Evolutionary conservation across 2,329 filamentous ascomycete genomes (phyloP), one percentile per base, ranked within the genome.

Genomic region (Paecilomyces dactylethromorphus): DNA sequence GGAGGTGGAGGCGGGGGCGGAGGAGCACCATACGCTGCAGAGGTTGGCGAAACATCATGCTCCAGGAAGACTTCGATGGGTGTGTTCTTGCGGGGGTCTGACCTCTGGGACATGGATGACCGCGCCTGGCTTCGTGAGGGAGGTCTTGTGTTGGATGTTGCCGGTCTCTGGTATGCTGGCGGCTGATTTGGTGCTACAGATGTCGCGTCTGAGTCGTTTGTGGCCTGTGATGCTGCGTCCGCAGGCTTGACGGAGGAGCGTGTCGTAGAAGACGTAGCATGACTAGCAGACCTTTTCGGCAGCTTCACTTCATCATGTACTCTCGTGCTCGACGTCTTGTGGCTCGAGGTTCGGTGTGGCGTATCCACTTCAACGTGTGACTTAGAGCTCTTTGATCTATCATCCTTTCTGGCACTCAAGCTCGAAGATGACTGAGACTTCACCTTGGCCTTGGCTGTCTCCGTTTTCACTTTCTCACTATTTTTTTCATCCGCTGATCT

Each of bases 1-100:
- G 91, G 84, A 0, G 89, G 87, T 0, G 91, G 88, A 1, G 89
- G 92, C 0, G 92, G 91, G 0, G 90, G 91, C 1, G 91, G 85
- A 39, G 83, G 81, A 7, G 71, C 70, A 2, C 71, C 71, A 50
- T 68, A 76, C 26, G 66, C 67, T 11, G 62, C 56, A 33, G 65
- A 68, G 2, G 71, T 58, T 8, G 67, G 66, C 5, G 70, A 65
- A 32, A 69, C 69, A 22, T 68, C 63, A 60, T 71, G 71, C 24
- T 74, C 74, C 55, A 72, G 61, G 22, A 71, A 70, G 4, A 74
- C 67, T 24, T 77, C 73, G 22, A 74, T 67, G 1, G 71, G 71
- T 2, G 70, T 70, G n/a, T 66, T 70, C 33, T 65, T 63, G 33
- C 61, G 57, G 22, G 55, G 59, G 24, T 56, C 49, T 15, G 57